Base-by-base conservation (phyloP, 2,329 filamentous ascomycete species). In the Myrmaecium sp. region DNA sequence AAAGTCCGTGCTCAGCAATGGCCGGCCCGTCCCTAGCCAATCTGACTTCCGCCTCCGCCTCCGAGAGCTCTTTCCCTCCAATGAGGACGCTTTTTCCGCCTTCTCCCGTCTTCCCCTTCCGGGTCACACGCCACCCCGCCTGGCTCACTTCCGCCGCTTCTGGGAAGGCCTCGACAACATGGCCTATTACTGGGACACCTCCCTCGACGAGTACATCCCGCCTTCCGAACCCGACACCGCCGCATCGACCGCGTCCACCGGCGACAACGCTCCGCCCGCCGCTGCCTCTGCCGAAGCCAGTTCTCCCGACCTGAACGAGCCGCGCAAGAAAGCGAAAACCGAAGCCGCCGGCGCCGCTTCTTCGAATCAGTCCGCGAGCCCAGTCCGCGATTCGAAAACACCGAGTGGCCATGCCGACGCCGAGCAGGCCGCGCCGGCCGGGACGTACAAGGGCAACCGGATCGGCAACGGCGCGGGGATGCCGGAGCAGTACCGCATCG, bases 121-220 rank as follows among this genome's bases (percentile, higher is more conserved):
- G 15, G 57, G 57, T 4, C 53, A 53, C 9, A 46, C 54, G 28
- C 56, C 59, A 11, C 52, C 65, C 4, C 56, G 62, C 10, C 38
- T 74, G 23, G 58, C 62, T 1, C 62, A 70, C 35, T 59, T 66
- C 31, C 55, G 69, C 27, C 69, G 65, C 30, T 74, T 74, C 44
- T 74, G 64, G 60, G 56, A 60, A 27, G 61, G 57, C 3, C 50
- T 74, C 27, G 64, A 72, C 35, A 60, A 58, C 18, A 57, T 74
- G 57, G 55, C 64, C 10, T 64, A 67, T 34, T 74, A 70, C 39
- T 74, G 69, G 69, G 69, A 74, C 39, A 55, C 54, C 20, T 68
- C 60, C 31, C 41, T 63, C 25, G 69, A 74, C 36, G 47, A 69
- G 16, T 70, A 70, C 41, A 58, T 57, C 21, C 42, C 47, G 11